Percentiles rank a stretch among this genome's conserved stretches.
Evolutionary conservation across 345 rosid species (phyloP).

Genomic region (Bruguiera sexangula): DNA sequence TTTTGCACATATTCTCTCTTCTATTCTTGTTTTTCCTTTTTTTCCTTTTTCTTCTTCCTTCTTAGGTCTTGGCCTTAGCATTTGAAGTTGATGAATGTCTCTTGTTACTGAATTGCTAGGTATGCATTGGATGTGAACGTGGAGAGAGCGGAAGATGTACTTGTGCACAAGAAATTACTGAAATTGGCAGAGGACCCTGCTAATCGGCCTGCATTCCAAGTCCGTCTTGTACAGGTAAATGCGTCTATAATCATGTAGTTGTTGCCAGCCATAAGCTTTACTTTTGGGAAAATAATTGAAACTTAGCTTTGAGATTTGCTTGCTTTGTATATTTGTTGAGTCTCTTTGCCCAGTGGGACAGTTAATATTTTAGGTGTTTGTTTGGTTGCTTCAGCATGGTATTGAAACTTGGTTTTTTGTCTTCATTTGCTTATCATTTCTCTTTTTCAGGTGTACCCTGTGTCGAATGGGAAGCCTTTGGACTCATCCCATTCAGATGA

Average conservation of each 20-base stretch:
- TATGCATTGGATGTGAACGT: conserved; percentile 94
- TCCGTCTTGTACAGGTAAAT: conserved; percentile 80
- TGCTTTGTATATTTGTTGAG: not conserved
- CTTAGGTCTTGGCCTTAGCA: too few relatives aligned
- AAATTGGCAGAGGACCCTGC: conserved; percentile 73
- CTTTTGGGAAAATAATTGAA: not conserved
- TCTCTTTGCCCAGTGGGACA: not conserved
- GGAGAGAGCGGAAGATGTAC: conserved; percentile 95
- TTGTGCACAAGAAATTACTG: conserved; percentile 70
- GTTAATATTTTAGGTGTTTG: not conserved
- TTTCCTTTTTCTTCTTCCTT: not conserved
- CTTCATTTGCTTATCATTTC: not conserved
- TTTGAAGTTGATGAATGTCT: not conserved
- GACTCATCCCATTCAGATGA: conserved; percentile 50
- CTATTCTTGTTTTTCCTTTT: too few relatives aligned
- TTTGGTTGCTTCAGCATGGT: not conserved
- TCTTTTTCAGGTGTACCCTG: conserved; percentile 58
- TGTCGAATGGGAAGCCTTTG: conserved; percentile 34
- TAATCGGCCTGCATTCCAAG: conserved; percentile 78
- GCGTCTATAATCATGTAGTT: not conserved
- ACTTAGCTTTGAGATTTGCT: not conserved
- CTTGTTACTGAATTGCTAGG: conserved; percentile 29
- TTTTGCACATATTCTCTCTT: too few relatives aligned
- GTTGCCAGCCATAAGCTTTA: not conserved
- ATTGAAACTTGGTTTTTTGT: not conserved